Evolutionary conservation across 1,139 yeast genomes (phyloP), one percentile per base, ranked within the genome.

Genomic region (Geotrichum carabidarum): DNA sequence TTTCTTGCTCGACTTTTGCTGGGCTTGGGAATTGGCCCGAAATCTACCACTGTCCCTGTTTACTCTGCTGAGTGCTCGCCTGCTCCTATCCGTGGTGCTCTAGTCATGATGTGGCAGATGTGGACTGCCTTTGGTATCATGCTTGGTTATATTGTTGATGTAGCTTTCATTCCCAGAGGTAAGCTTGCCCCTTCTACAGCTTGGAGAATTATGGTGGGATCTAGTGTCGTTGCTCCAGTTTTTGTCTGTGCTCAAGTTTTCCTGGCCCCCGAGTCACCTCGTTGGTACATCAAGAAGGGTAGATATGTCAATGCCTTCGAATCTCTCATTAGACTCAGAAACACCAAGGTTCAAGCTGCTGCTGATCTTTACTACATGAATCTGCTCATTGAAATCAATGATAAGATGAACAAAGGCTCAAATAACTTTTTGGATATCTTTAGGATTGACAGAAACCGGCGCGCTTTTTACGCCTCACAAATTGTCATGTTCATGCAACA

Each of bases 401-500:
- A 78, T 53, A 78, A 83, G 14, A 76, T 82, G 63, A 75, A 75
- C 56, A 64, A 65, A 18, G 69, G 69, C 38, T 60, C 65, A 41
- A 63, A 64, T 48, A 65, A 66, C 9, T 53, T 73, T 5, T 68
- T 76, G 54, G 82, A 90, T 50, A 77, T 83, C 56, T 73, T 74
- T 66, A 77, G 83, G 11, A 76, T 86, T 50, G 80, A 93, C 69
- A 81, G 96, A 75, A 86, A 87, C 71, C 79, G 95, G 71, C 84
- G 89, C 64, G 95, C 93, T 55, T 81, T 89, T 9, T 64, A 84
- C 56, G 95, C 89, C 55, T 82, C 95, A 2, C 85, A 86, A 79
- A 77, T 87, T 59, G 87, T 83, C 59, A 88, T 89, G 83, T 85
- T 87, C 67, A 85, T 86, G 89, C 96, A 89, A 74, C 96, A 89